Conservation (phyloP, 2,329 filamentous ascomycete species). For the Chaetomiaceae sp. region DNA sequence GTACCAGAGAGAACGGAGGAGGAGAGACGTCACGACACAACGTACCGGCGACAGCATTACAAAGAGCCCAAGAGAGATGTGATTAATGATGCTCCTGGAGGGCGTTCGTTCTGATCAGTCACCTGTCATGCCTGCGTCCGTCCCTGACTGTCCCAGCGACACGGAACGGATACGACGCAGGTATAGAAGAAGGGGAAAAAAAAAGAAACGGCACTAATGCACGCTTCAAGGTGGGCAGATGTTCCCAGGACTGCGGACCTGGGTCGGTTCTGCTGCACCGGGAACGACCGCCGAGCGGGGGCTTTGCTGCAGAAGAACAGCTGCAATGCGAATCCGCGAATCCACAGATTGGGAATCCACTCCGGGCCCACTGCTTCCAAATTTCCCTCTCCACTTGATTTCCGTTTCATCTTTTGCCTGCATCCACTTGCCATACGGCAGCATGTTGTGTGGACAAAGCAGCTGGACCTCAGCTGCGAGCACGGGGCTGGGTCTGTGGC, state of each 20-base stretch:
- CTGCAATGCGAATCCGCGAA: background rate
- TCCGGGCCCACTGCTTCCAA: background rate
- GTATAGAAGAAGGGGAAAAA: too few relatives aligned
- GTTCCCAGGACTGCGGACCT: conserved; percentile 21
- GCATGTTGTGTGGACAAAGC: too few relatives aligned
- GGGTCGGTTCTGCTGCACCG: conserved; percentile 11
- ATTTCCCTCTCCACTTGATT: too few relatives aligned
- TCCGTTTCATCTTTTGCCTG: too few relatives aligned
- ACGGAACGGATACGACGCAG: conserved; percentile 8
- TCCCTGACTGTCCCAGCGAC: background rate
- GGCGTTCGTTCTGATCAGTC: background rate
- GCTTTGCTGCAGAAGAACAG: background rate
- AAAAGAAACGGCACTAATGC: conserved; percentile 25
- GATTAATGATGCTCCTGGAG: too few relatives aligned
- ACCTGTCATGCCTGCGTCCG: background rate
- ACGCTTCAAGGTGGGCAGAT: conserved; percentile 19
- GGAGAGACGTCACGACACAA: too few relatives aligned
- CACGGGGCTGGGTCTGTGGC: too few relatives aligned
- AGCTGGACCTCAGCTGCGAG: too few relatives aligned
- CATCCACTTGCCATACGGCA: too few relatives aligned
- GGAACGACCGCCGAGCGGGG: conserved; percentile 17
- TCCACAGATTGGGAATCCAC: background rate
- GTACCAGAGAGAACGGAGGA: too few relatives aligned
- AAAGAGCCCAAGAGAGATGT: too few relatives aligned
- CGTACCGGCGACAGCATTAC: too few relatives aligned